These are phyloP conservation scores for Dendrobium nobile DNA, from an alignment of 106 monocot species.

Conservation along the genomic window DNA sequence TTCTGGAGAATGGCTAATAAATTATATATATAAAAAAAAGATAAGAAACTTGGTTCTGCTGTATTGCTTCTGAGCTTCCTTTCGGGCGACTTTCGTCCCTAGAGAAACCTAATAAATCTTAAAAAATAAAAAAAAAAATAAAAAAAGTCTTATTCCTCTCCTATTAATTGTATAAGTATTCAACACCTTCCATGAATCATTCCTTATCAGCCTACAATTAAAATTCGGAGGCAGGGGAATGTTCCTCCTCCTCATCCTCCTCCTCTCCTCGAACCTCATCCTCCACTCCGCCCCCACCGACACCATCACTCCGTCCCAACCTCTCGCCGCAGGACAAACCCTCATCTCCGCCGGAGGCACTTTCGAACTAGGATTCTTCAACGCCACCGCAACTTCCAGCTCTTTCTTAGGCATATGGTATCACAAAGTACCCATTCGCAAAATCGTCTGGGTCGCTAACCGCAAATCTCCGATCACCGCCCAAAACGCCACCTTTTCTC, in stretches of 20 bases:
- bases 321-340: slow-evolving; percentile 4
- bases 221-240: not conserved
- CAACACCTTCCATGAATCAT: no score
- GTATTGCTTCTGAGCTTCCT: no score
- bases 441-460: slow-evolving; percentile 19
- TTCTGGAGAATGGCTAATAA: no score
- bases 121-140: no score
- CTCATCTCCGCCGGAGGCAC: slow-evolving; percentile 5
- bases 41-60: no score
- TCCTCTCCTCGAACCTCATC: not conserved
- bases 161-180: no score
- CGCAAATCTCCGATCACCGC: slow-evolving; percentile 1
- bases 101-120: no score
- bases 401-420: slow-evolving; percentile 8
- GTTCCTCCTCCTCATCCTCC: not conserved
- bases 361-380: slow-evolving; percentile 18
- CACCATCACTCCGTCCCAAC: slow-evolving; percentile 6
- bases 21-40: no score
- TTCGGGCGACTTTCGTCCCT: no score
- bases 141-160: no score
- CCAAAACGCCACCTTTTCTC: not conserved
- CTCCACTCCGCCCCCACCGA: not conserved
- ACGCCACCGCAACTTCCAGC: not conserved
- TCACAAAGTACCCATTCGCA: not conserved
- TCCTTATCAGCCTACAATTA: no score